Evolutionary conservation across 2,329 filamentous ascomycete species (phyloP).

Genomic region (Colletotrichum shisoi): DNA sequence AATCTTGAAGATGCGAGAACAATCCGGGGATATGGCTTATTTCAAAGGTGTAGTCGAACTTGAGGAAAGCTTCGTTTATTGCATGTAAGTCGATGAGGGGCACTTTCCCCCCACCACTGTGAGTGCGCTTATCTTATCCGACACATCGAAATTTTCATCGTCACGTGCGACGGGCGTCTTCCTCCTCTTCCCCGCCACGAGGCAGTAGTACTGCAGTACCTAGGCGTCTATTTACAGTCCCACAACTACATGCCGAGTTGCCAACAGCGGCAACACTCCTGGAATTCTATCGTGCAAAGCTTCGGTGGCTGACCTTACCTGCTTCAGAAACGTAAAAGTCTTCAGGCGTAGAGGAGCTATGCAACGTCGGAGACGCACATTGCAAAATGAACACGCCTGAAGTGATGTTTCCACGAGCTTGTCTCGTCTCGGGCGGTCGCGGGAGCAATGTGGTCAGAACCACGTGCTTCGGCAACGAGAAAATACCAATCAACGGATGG

Average conservation of each 20-base stretch:
- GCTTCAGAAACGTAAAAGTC: neutral
- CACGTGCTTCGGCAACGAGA: neutral
- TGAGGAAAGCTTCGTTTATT: slow-evolving; percentile 9
- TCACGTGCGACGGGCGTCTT: slow-evolving; percentile 21
- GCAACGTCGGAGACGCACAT: too few species aligned
- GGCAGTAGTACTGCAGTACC: neutral
- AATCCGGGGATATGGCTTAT: neutral
- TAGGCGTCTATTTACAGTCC: neutral
- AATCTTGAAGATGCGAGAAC: neutral
- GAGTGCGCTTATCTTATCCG: slow-evolving; percentile 6
- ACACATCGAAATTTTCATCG: neutral
- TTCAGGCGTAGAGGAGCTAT: too few species aligned
- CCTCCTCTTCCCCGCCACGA: too few species aligned
- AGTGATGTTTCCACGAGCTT: too few species aligned
- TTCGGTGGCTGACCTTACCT: too few species aligned
- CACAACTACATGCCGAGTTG: neutral
- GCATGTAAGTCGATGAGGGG: slow-evolving; percentile 27
- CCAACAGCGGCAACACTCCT: neutral
- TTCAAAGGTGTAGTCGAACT: neutral
- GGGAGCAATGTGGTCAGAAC: neutral
- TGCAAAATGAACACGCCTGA: neutral
- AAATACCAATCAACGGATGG: neutral
- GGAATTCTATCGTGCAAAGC: neutral
- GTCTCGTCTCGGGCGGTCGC: neutral
- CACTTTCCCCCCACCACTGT: neutral